Percentiles rank a stretch among this genome's conserved stretches.
phyloP scores from a whole-genome alignment of 129 eudicot species.

The carrot (Daucus carota) region DH1_v3.0 NC_030385.2:43689501-43690000 shows the following conservation, averaged over 20 bases:
- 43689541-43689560: neutral
- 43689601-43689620: neutral
- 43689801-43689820: slow-evolving; percentile 73
- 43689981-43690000: neutral
- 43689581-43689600: neutral
- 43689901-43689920: slow-evolving; percentile 67
- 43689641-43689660: slow-evolving; percentile 2
- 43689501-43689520: neutral
- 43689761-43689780: slow-evolving; percentile 50
- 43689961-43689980: slow-evolving; percentile 61
- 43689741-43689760: slow-evolving; percentile 71
- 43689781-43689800: slow-evolving; percentile 50
- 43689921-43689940: slow-evolving; percentile 85
- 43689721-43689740: slow-evolving; percentile 69
- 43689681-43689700: slow-evolving; percentile 48
- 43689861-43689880: slow-evolving; percentile 83
- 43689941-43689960: slow-evolving; percentile 84
- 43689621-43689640: neutral
- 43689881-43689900: slow-evolving; percentile 79
- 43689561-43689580: neutral
- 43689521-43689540: neutral
- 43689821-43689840: slow-evolving; percentile 72
- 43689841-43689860: slow-evolving; percentile 81
- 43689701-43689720: slow-evolving; percentile 37
- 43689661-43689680: slow-evolving; percentile 37